Percentiles rank a stretch among this genome's conserved stretches.
phyloP scores from a whole-genome alignment of 352 stramenopile genomes.

The Lagenidium giganteum region DNA sequence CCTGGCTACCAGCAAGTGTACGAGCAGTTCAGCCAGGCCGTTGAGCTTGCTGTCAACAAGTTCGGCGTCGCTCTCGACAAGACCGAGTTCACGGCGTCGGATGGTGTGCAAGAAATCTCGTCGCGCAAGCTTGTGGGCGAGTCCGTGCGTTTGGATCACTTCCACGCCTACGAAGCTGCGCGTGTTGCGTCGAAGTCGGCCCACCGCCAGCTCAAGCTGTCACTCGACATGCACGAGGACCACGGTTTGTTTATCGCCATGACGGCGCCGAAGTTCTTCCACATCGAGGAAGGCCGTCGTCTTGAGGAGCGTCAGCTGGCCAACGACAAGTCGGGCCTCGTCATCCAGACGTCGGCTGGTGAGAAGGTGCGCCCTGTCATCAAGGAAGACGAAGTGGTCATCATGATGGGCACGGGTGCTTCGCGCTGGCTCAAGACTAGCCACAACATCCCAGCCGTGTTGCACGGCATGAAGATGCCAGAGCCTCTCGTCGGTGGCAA shows the following conservation, averaged over 20 bases:
- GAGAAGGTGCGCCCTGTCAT: conserved; percentile 37
- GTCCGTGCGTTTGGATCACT: conserved; percentile 41
- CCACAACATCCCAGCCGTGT: conserved; percentile 32
- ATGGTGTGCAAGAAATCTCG: conserved; percentile 22
- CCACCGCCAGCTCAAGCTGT: too few relatives aligned
- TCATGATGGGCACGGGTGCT: conserved; percentile 50
- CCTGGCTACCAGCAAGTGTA: conserved; percentile 27
- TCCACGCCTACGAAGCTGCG: conserved; percentile 48
- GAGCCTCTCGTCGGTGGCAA: conserved; percentile 12
- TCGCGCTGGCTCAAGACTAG: conserved; percentile 39
- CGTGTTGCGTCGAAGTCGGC: too few relatives aligned
- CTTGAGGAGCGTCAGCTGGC: conserved; percentile 14
- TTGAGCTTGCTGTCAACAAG: conserved; percentile 26
- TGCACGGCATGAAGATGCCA: conserved; percentile 57
- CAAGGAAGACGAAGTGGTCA: conserved; percentile 44
- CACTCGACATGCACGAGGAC: conserved; percentile 40
- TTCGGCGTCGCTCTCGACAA: conserved; percentile 27
- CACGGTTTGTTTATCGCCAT: conserved; percentile 39
- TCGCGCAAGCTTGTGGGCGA: conserved; percentile 30
- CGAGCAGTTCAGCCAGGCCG: conserved; percentile 25
- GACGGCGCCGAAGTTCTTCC: conserved; percentile 32
- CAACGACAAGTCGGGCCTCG: conserved; percentile 24
- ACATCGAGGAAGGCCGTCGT: conserved; percentile 13
- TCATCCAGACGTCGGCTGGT: conserved; percentile 23
- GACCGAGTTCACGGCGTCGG: conserved; percentile 26